Evolutionary conservation across 208 protist genomes (phyloP), one percentile per base, ranked within the genome.

Genomic region (Acanthamoeba polyphaga): DNA sequence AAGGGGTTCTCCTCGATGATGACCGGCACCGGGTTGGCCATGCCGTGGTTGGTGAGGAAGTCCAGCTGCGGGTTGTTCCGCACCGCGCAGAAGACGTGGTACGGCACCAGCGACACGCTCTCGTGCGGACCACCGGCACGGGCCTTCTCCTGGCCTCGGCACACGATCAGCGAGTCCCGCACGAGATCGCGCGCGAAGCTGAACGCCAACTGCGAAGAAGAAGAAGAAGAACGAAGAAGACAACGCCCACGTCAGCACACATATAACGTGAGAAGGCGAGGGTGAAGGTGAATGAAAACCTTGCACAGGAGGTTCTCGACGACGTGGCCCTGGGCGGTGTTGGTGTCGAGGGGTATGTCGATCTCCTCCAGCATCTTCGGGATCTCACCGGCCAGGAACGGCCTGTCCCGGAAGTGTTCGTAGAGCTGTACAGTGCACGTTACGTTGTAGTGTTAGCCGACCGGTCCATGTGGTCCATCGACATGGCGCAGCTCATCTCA

Each of bases 321-420:
- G 10, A 22, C 38, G 43, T 87, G 43, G 34, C 51, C 49, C n/a
- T 87, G 24, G 5, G 66, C n/a, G n/a, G 66, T 72, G n/a, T 10
- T 38, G 34, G 78, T 62, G 38, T 87, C 78, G 34, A 87, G 27
- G 9, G n/a, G 24, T 10, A 87, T 55, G 78, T 87, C 38, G 34
- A 87, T 55, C 38, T 87, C 78, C 43, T 51, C 78, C 49, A 87
- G 34, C 78, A 87, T 87, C 78, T 87, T 87, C 38, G 43, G 43
- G 9, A 87, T 51, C 78, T 51, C 43, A 10, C 49, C 78, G 24
- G 34, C 43, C 8, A 87, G 78, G 51, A 87, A 87, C 49, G 78
- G 78, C 51, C 34, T 49, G 34, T 60, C 49, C 9, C 66, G 66
- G 15, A 72, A 72, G 66, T 72, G 66, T 22, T 72, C 66, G 66